Evolutionary conservation across 345 rosid species (phyloP).

Genomic region (Camelina neglecta): DNA sequence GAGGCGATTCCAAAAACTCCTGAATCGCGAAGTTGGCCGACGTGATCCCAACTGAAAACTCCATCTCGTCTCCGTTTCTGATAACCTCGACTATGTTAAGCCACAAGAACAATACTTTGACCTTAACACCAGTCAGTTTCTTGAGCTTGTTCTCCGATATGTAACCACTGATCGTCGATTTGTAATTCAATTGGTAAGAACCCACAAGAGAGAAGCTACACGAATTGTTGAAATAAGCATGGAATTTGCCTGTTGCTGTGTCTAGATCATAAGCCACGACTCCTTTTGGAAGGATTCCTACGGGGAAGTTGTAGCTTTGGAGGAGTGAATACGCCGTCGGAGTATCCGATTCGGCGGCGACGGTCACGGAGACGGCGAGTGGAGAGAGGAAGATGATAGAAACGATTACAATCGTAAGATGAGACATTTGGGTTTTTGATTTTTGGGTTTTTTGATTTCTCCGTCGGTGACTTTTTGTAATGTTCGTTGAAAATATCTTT

Average conservation of each 20-base stretch:
- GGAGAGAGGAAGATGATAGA: conserved; percentile 42
- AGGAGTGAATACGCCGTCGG: conserved; percentile 74
- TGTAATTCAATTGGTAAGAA: conserved; percentile 80
- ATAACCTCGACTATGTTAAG: conserved; percentile 84
- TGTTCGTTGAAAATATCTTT: conserved; percentile 28
- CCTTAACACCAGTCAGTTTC: conserved; percentile 75
- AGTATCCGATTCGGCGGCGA: conserved; percentile 35
- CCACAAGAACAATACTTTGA: conserved; percentile 88
- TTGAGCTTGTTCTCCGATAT: conserved; percentile 65
- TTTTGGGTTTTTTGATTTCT: neutral
- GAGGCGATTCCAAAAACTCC: conserved; percentile 84
- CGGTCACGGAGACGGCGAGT: conserved; percentile 20
- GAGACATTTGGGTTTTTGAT: conserved; percentile 21
- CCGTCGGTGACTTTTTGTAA: conserved; percentile 15
- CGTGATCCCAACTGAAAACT: conserved; percentile 89
- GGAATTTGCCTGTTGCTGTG: conserved; percentile 63
- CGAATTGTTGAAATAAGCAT: conserved; percentile 59
- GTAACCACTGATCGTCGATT: conserved; percentile 73
- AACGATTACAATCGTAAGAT: conserved; percentile 19
- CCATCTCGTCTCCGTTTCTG: conserved; percentile 64
- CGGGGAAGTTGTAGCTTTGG: conserved; percentile 70
- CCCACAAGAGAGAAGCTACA: conserved; percentile 92
- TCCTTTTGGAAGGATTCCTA: conserved; percentile 85
- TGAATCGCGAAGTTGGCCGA: conserved; percentile 77
- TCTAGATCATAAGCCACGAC: conserved; percentile 67